A percentile compares a stretch with the other conserved stretches of the same genome.
phyloP scores from a whole-genome alignment of 1,139 yeast genomes.

The Hansenula lynferdii region DNA sequence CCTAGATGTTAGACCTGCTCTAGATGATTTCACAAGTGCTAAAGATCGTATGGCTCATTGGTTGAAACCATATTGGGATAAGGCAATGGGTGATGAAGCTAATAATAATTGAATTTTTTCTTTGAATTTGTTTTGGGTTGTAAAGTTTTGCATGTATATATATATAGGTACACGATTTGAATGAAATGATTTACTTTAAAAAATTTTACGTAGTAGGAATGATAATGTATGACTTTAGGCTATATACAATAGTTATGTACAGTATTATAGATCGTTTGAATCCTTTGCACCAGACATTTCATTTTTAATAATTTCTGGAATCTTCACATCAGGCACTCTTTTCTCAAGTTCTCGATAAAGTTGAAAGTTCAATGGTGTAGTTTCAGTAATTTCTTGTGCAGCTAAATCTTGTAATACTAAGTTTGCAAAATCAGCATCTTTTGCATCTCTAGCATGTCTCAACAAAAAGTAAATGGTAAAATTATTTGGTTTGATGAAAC shows the following conservation, averaged over 20 bases:
- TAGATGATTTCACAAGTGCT: slow-evolving; percentile 62
- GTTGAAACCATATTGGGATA: slow-evolving; percentile 34
- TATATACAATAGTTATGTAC: too few species aligned
- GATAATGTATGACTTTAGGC: too few species aligned
- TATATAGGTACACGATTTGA: too few species aligned
- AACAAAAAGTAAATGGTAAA: slow-evolving; percentile 56
- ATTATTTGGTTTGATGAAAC: slow-evolving; percentile 39
- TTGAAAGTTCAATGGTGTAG: slow-evolving; percentile 3
- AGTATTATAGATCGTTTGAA: too few species aligned
- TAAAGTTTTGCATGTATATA: too few species aligned
- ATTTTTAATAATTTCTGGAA: slow-evolving; percentile 9
- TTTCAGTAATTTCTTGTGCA: slow-evolving; percentile 1
- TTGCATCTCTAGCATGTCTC: slow-evolving; percentile 34
- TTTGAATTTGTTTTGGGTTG: too few species aligned
- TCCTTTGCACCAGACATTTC: too few species aligned
- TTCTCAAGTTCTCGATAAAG: slow-evolving; percentile 7
- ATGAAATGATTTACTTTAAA: too few species aligned
- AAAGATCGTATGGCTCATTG: slow-evolving; percentile 60
- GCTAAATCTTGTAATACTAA: slow-evolving; percentile 34
- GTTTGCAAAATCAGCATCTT: slow-evolving; percentile 32
- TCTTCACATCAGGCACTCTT: slow-evolving; percentile 7
- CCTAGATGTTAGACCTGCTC: slow-evolving; percentile 93
- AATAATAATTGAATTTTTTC: too few species aligned
- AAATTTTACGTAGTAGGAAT: too few species aligned
- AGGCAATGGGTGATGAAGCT: slow-evolving; percentile 24